Base-by-base conservation (phyloP, 441 rosid species). In the Aleurites moluccanus region DNA sequence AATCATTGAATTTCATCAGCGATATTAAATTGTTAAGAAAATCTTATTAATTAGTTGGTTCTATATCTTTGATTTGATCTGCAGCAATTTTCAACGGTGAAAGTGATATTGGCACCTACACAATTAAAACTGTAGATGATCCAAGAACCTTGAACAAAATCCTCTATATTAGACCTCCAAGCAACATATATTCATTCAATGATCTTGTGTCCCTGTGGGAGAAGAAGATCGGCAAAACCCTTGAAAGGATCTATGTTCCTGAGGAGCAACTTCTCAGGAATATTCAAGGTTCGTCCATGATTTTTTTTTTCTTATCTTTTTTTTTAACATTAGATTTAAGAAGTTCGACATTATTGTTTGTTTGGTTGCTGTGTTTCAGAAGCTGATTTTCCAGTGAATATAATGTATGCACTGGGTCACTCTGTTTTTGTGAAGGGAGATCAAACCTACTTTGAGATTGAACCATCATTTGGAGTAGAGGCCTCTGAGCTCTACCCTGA, bases 141-240 rank as follows among this genome's bases (percentile, higher is more conserved):
- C 40, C 40, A 38, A 6, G 40, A 80, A 87, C 97, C 44, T 70
- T 90, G 82, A 91, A 91, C 86, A 91, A 84, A 75, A 81, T 80
- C 78, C 79, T 91, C 21, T 83, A 86, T 75, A 33, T 91, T 23
- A 84, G 79, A 76, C 93, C 94, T 28, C 85, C 90, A 0, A 47
- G 14, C 72, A 91, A 90, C 81, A 82, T 78, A 33, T 75, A 75
- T 80, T 86, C 92, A 0, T 87, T 81, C 80, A 86, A 88, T 33
- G 92, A 89, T 60, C 84, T 90, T 20, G 87, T 90, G 16, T 78
- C 91, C 9, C 71, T 90, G 44, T 89, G 85, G 90, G 92, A 92
- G 80, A 89, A 79, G 47, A 89, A 90, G 78, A 86, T 86, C 0
- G 88, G 86, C 16, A 87, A 76, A 67, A 83, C 88, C 60, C 83